phyloP scores from a whole-genome alignment of 2,329 filamentous ascomycete genomes.

The Alternaria tenuissima region DNA sequence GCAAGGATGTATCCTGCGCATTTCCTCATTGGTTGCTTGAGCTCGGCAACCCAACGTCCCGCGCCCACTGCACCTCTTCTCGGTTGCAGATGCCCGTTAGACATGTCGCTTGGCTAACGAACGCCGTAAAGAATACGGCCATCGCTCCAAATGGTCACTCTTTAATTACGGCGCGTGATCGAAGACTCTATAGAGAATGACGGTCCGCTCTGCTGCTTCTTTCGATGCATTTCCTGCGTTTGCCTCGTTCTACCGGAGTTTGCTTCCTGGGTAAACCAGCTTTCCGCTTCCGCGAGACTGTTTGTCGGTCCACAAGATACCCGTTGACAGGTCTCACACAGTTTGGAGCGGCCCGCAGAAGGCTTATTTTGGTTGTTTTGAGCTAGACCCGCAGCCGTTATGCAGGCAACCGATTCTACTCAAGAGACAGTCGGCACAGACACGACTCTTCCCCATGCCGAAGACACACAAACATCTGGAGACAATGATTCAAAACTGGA shows the following conservation, averaged over 20 bases:
- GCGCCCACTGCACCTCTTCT: not conserved
- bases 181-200: not conserved
- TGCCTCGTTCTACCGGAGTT: not conserved
- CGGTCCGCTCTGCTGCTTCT: not conserved
- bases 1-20: not conserved
- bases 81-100: conserved; percentile 2
- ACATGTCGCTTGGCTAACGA: conserved; percentile 3
- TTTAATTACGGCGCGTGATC: conserved; percentile 3
- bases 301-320: not conserved
- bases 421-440: not conserved
- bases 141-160: not conserved
- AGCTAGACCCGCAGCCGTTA: conserved; percentile 2
- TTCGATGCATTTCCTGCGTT: not conserved
- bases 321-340: conserved; percentile 5
- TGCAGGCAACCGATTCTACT: conserved; percentile 13
- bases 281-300: not conserved
- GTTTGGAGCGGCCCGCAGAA: conserved; percentile 14
- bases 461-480: not conserved
- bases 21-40: conserved; percentile 1
- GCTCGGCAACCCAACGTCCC: conserved; percentile 5
- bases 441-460: conserved; percentile 2
- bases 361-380: conserved; percentile 13
- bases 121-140: not conserved
- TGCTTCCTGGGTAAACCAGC: too few species aligned
- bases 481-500: not conserved